A percentile compares a stretch with the other conserved stretches of the same genome.
Conservation (phyloP, 2,329 filamentous ascomycete species). For the Trichophyton rubrum region DNA sequence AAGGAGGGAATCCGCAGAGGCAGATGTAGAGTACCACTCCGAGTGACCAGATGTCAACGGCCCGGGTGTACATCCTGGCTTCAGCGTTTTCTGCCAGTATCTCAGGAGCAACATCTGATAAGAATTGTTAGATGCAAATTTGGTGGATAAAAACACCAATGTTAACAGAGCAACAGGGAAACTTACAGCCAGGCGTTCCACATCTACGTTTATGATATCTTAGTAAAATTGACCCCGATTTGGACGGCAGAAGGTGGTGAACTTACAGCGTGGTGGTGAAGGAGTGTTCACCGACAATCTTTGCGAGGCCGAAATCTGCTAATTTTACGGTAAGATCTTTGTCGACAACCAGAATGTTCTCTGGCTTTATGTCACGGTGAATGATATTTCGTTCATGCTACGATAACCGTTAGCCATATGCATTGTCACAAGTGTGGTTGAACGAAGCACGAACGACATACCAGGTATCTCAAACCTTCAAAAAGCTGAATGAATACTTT, state of each 20-base stretch:
- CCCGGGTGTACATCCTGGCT: conserved; percentile 80
- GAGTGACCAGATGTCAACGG: conserved; percentile 91
- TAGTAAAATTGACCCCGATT: neutral
- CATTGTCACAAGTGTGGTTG: neutral
- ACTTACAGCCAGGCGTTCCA: conserved; percentile 76
- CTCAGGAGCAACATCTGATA: conserved; percentile 73
- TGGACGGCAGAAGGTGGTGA: neutral
- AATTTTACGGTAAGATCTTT: conserved; percentile 78
- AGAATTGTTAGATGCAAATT: neutral
- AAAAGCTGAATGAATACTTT: conserved; percentile 87
- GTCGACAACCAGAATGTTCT: conserved; percentile 85
- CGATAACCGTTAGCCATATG: conserved; percentile 1
- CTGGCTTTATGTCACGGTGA: conserved; percentile 93
- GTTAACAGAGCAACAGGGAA: neutral
- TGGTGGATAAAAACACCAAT: neutral
- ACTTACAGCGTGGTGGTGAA: conserved; percentile 82
- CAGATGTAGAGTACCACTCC: conserved; percentile 98
- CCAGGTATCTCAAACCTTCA: conserved; percentile 86
- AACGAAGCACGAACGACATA: conserved; percentile 34
- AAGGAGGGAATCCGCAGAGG: conserved; percentile 90
- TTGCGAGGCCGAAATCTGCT: conserved; percentile 91
- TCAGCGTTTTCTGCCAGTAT: conserved; percentile 66
- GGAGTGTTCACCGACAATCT: conserved; percentile 96
- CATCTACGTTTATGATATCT: conserved; percentile 35
- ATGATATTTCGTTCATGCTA: conserved; percentile 92